These are phyloP conservation scores for Pinus tabuliformis DNA, from an alignment of 75 land plant species.

Conservation along the genomic window DNA sequence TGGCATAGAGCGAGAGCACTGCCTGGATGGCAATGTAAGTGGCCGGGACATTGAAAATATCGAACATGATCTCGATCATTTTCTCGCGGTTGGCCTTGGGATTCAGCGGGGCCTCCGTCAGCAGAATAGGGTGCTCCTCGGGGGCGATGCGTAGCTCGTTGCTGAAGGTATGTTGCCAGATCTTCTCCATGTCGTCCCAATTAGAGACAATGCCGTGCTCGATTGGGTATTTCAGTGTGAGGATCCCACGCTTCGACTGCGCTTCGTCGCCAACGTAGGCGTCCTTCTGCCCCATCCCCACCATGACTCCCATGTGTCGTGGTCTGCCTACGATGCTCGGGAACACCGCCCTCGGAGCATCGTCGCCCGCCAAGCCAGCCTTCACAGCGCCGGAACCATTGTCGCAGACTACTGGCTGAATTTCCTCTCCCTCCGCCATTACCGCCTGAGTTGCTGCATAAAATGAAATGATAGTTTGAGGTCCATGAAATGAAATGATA, in stretches of 20 bases:
- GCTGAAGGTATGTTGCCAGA: slow-evolving; percentile 37
- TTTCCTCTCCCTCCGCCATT: slow-evolving; percentile 28
- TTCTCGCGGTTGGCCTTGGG: slow-evolving; percentile 47
- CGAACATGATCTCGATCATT: slow-evolving; percentile 35
- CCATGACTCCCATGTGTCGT: slow-evolving; percentile 57
- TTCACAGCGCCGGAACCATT: slow-evolving; percentile 38
- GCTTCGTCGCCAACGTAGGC: slow-evolving; percentile 29
- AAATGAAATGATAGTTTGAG: no score
- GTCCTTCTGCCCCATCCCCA: slow-evolving; percentile 42
- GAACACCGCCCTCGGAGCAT: slow-evolving; percentile 65
- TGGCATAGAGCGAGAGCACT: slow-evolving; percentile 51
- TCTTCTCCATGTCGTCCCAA: slow-evolving; percentile 41
- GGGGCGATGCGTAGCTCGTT: slow-evolving; percentile 39
- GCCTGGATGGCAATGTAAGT: slow-evolving; percentile 37
- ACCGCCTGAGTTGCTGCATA: not conserved
- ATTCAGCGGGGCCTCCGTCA: slow-evolving; percentile 37
- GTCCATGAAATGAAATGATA: no score
- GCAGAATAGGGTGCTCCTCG: slow-evolving; percentile 39
- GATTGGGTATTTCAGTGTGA: slow-evolving; percentile 63
- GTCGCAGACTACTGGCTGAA: slow-evolving; percentile 36
- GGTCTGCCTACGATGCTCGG: slow-evolving; percentile 47
- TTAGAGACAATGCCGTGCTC: slow-evolving; percentile 30
- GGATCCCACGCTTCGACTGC: slow-evolving; percentile 38
- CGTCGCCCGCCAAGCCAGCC: slow-evolving; percentile 63
- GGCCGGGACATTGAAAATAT: slow-evolving; percentile 21